Percentiles rank a stretch among this genome's conserved stretches.
These are phyloP conservation scores for Collybia sp. DNA, from an alignment of 768 basidiomycete species.

Conservation along the genomic window DNA sequence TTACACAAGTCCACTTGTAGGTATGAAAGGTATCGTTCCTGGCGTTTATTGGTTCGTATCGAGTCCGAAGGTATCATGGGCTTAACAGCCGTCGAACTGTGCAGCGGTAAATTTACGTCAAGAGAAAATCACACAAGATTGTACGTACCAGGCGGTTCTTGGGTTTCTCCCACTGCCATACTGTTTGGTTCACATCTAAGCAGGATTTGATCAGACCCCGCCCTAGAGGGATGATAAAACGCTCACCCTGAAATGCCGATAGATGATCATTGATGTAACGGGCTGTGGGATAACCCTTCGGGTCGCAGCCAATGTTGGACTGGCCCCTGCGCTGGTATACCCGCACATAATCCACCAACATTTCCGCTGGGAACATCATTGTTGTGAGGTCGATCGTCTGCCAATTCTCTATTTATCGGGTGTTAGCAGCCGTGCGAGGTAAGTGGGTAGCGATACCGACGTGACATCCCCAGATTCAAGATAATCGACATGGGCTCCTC, in stretches of 20 bases:
- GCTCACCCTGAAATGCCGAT: constrained; percentile 57
- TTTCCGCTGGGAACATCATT: constrained; percentile 65
- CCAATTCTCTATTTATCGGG: constrained; percentile 47
- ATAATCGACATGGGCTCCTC: constrained; percentile 59
- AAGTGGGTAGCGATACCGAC: constrained; percentile 23
- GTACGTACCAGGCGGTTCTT: constrained; percentile 28
- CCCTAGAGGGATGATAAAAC: constrained; percentile 1
- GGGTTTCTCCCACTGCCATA: constrained; percentile 37
- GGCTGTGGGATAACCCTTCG: constrained; percentile 58
- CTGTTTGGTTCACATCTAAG: constrained; percentile 37
- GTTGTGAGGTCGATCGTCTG: constrained; percentile 50
- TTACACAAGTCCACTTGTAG: no score
- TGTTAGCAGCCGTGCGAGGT: constrained; percentile 1
- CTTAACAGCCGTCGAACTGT: no score
- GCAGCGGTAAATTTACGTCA: no score
- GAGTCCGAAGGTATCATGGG: no score
- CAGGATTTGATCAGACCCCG: background rate
- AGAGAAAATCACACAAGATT: background rate
- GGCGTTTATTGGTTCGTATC: no score
- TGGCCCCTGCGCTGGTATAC: constrained; percentile 67
- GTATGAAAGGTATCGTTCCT: no score
- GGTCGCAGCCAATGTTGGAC: constrained; percentile 64
- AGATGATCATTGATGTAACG: constrained; percentile 55
- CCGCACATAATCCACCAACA: constrained; percentile 75
- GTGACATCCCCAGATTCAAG: constrained; percentile 60